Evolutionary conservation across 352 stramenopile genomes (phyloP).

Genomic region (Lagenidium giganteum): DNA sequence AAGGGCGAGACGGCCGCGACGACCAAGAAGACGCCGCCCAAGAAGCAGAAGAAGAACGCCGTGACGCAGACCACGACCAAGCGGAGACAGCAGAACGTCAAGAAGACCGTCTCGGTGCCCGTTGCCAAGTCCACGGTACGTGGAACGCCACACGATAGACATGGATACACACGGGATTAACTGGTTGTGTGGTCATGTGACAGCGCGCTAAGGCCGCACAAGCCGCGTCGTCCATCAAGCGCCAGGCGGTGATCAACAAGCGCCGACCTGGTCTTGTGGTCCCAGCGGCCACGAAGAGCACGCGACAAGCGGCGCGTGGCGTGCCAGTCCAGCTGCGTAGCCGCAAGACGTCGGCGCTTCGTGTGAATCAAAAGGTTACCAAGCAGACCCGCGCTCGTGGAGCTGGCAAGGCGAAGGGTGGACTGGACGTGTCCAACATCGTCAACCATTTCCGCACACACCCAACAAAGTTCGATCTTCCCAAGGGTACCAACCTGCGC

Average conservation of each 20-base stretch:
- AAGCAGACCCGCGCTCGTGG: slow-evolving; percentile 21
- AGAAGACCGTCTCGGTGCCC: slow-evolving; percentile 66
- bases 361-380: slow-evolving; percentile 17
- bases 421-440: slow-evolving; percentile 75
- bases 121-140: slow-evolving; percentile 58
- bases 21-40: neutral
- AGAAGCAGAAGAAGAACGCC: slow-evolving; percentile 7
- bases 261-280: slow-evolving; percentile 50
- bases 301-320: slow-evolving; percentile 14
- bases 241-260: slow-evolving; percentile 70
- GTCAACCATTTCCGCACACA: slow-evolving; percentile 71
- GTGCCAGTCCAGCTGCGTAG: slow-evolving; percentile 33
- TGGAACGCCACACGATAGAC: neutral
- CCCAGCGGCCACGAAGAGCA: slow-evolving; percentile 5
- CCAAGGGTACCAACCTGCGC: slow-evolving; percentile 71
- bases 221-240: slow-evolving; percentile 45
- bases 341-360: slow-evolving; percentile 35
- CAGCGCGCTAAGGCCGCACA: slow-evolving; percentile 33
- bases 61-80: slow-evolving; percentile 14
- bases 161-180: neutral
- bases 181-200: neutral
- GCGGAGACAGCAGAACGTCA: slow-evolving; percentile 62
- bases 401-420: slow-evolving; percentile 13
- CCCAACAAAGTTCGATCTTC: slow-evolving; percentile 76
- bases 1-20: too few species aligned